Percentiles rank a stretch among this genome's conserved stretches.
Conservation (phyloP, 805 yeast species). For the Saccharomyces cerevisiae region DNA sequence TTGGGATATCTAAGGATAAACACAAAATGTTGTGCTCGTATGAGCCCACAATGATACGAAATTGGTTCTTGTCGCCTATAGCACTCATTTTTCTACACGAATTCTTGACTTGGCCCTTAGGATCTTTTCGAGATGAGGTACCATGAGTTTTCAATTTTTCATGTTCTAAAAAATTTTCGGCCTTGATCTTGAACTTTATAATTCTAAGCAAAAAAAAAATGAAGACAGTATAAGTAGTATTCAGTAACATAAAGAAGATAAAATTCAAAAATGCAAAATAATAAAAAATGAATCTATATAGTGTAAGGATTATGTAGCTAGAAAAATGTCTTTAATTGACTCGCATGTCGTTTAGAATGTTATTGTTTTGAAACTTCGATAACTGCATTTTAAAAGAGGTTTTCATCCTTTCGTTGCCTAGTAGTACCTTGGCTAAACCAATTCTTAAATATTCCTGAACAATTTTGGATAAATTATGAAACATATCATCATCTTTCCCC, state of each 20-base stretch:
- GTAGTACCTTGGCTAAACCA: conserved; percentile 38
- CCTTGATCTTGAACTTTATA: neutral
- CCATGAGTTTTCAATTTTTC: neutral
- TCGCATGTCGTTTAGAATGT: conserved; percentile 7
- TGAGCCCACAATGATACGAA: conserved; percentile 87
- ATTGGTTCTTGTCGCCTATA: conserved; percentile 29
- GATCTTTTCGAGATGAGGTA: conserved; percentile 2
- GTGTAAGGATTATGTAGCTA: neutral
- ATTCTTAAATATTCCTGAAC: conserved; percentile 35
- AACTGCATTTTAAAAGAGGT: conserved; percentile 31
- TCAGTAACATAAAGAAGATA: neutral
- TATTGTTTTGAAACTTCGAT: conserved; percentile 16
- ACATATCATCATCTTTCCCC: conserved; percentile 30
- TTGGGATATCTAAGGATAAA: conserved; percentile 59
- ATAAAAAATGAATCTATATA: neutral
- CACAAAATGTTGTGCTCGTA: conserved; percentile 90
- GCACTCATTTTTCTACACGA: neutral
- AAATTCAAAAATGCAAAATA: neutral
- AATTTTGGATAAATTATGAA: conserved; percentile 23
- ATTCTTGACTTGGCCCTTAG: neutral
- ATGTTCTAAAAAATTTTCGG: neutral
- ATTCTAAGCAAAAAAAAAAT: neutral
- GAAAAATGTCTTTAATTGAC: neutral
- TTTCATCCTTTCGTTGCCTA: conserved; percentile 43
- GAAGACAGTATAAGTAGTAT: neutral